These are phyloP conservation scores for Neckera pumila DNA, from an alignment of 225 moss, liverwort and hornwort species.

Conservation along the genomic window DNA sequence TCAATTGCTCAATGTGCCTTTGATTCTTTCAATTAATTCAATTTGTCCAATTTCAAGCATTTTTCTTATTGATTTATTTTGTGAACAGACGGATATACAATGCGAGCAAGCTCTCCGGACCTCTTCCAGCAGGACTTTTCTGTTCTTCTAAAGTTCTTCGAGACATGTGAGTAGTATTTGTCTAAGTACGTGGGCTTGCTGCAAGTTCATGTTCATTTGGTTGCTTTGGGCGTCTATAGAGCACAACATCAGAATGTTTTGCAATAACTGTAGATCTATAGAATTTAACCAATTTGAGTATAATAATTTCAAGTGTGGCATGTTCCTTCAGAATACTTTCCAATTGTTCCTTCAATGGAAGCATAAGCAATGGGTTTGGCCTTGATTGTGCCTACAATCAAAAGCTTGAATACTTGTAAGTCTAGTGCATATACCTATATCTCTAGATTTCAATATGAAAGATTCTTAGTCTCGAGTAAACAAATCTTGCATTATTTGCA, in stretches of 20 bases:
- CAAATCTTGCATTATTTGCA: too few relatives aligned
- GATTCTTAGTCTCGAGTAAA: not conserved
- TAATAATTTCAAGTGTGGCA: not conserved
- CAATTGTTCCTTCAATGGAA: not conserved
- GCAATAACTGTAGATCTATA: not conserved
- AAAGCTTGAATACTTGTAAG: not conserved
- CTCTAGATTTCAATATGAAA: not conserved
- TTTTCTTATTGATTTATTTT: too few relatives aligned
- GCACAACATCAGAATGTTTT: not conserved
- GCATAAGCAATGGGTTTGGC: not conserved
- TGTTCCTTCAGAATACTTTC: accelerated
- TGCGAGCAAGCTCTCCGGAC: too few relatives aligned
- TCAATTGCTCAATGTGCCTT: too few relatives aligned
- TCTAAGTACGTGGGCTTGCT: not conserved
- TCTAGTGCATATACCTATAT: not conserved
- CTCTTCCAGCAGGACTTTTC: not conserved
- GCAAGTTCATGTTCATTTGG: not conserved
- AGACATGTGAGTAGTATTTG: not conserved
- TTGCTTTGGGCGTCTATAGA: not conserved
- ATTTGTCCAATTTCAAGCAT: too few relatives aligned
- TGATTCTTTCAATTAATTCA: too few relatives aligned
- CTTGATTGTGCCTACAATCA: accelerated
- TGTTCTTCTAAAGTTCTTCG: not conserved
- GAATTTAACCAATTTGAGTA: not conserved
- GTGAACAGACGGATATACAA: accelerated